Evolutionary conservation across 2,329 filamentous ascomycete species (phyloP).

Genomic region (Diaporthe sp.): DNA sequence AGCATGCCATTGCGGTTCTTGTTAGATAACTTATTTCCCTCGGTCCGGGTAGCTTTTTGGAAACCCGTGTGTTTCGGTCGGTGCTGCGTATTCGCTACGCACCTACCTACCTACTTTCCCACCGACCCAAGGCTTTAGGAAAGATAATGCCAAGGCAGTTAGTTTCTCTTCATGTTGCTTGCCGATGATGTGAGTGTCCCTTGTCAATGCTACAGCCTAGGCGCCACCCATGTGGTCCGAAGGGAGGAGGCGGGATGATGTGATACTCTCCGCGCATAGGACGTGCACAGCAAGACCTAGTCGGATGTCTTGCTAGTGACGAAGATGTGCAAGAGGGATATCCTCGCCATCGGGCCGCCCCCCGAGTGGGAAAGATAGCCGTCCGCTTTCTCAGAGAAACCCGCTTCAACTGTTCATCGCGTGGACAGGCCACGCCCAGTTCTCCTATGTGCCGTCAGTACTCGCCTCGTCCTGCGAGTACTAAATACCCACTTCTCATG

Average conservation of each 20-base stretch:
- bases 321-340: not conserved
- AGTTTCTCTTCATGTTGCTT: constrained; percentile 4
- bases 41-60: constrained; percentile 16
- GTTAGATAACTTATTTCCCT: constrained; percentile 6
- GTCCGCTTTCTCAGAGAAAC: no score
- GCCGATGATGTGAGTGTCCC: not conserved
- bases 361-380: not conserved
- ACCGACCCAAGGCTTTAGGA: not conserved
- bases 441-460: no score
- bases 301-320: not conserved
- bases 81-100: constrained; percentile 7
- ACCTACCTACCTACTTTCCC: not conserved
- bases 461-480: no score
- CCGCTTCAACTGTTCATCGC: no score
- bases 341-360: not conserved
- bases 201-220: not conserved
- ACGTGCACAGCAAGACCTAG: not conserved
- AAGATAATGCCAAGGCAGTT: constrained; percentile 24
- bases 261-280: not conserved
- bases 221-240: not conserved
- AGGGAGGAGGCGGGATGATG: not conserved
- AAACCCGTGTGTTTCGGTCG: not conserved
- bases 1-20: not conserved
- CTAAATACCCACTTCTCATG: no score
- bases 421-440: no score